Evolutionary conservation across 495 filamentous ascomycete genomes (phyloP).

Genomic region (Aspergillus coremiiformis): DNA sequence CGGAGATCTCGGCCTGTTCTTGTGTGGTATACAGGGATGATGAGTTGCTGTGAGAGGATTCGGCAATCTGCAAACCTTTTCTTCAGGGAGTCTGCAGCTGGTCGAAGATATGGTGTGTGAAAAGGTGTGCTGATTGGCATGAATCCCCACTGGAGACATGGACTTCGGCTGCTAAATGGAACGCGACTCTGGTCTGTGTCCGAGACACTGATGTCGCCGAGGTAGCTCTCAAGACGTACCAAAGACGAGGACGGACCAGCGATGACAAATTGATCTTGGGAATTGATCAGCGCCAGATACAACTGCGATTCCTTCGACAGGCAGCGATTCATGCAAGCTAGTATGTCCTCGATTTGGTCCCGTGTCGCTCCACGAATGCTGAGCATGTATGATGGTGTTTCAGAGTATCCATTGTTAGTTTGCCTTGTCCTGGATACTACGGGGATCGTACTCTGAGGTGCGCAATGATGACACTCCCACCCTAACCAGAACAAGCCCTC

Average conservation of each 20-base stretch:
- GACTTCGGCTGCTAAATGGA: conserved; percentile 17
- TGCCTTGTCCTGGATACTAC: neutral
- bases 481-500: conserved; percentile 17
- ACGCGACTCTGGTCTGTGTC: conserved; percentile 15
- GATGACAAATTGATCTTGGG: conserved; percentile 23
- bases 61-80: conserved; percentile 9
- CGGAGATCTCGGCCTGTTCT: conserved; percentile 23
- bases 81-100: conserved; percentile 12
- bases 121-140: conserved; percentile 29
- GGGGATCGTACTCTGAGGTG: conserved; percentile 7
- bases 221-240: conserved; percentile 9
- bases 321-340: conserved; percentile 5
- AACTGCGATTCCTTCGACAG: conserved; percentile 11
- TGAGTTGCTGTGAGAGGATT: conserved; percentile 14
- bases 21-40: conserved; percentile 31
- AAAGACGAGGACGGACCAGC: conserved; percentile 24
- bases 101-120: conserved; percentile 25
- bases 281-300: conserved; percentile 24
- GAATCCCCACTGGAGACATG: conserved; percentile 15
- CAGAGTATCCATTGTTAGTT: neutral
- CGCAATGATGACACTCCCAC: conserved; percentile 15
- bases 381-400: conserved; percentile 14
- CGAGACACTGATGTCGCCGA: conserved; percentile 2
- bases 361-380: conserved; percentile 9
- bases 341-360: neutral